phyloP scores from a whole-genome alignment of 305 asterid species.

The Fraxinus sp. region DNA sequence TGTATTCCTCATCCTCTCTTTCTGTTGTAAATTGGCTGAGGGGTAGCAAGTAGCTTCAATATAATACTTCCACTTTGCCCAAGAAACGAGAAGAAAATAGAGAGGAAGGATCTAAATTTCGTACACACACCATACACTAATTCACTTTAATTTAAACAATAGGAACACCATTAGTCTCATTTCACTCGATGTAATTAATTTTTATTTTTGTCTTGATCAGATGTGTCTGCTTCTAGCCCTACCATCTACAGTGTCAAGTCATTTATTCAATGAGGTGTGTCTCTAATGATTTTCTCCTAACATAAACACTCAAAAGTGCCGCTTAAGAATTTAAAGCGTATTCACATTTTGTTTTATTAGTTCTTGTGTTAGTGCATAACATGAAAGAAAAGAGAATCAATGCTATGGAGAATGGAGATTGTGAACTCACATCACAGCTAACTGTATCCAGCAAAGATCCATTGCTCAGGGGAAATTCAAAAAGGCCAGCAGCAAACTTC shows the following conservation, averaged over 20 bases:
- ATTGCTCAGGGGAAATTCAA: slow-evolving; percentile 72
- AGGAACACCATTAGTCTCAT: background rate
- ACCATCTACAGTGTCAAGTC: background rate
- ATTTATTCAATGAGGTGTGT: background rate
- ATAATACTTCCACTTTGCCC: background rate
- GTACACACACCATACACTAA: background rate
- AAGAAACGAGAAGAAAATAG: background rate
- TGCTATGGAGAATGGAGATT: background rate
- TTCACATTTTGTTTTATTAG: background rate
- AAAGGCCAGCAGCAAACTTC: slow-evolving; percentile 78
- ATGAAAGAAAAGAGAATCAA: background rate
- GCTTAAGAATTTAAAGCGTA: background rate
- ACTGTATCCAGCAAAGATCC: slow-evolving; percentile 55
- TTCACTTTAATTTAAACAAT: background rate
- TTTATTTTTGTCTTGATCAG: background rate
- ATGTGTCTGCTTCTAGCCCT: background rate
- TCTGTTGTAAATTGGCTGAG: background rate
- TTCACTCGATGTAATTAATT: background rate
- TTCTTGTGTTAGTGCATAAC: background rate
- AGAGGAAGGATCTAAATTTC: background rate
- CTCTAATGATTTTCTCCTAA: background rate
- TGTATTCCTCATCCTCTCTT: background rate
- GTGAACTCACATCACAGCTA: slow-evolving; percentile 61
- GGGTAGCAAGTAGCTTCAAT: background rate
- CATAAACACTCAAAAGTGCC: background rate